Evolutionary conservation across 345 rosid species (phyloP).

Genomic region (Gossypium rotundifolium): DNA sequence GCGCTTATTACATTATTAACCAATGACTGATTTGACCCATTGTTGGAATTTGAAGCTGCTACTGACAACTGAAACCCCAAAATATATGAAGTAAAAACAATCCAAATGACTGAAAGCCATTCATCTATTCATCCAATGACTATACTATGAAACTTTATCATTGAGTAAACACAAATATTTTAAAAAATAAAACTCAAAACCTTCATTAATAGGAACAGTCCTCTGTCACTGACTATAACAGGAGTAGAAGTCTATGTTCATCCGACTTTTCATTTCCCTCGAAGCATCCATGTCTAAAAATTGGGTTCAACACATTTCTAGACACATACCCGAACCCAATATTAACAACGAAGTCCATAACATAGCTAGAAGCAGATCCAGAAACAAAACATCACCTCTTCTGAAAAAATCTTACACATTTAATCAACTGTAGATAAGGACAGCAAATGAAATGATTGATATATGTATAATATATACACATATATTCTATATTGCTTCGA

Average conservation of each 20-base stretch:
- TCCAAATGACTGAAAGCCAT: not conserved
- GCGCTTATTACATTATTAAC: conserved; percentile 4
- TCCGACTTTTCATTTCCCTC: not conserved
- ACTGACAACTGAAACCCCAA: conserved; percentile 12
- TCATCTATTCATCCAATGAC: not conserved
- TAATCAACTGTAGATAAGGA: not conserved
- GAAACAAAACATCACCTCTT: not conserved
- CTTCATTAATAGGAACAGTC: not conserved
- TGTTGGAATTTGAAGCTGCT: conserved; percentile 6
- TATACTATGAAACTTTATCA: not conserved
- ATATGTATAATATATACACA: no score
- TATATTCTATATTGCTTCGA: no score
- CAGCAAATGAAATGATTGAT: no score
- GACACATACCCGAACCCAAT: not conserved
- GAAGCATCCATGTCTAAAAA: not conserved
- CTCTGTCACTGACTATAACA: not conserved
- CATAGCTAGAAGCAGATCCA: not conserved
- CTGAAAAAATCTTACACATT: not conserved
- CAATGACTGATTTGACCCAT: conserved; percentile 11
- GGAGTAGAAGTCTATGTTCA: not conserved
- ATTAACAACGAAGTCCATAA: not conserved
- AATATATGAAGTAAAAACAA: not conserved
- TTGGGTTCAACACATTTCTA: not conserved
- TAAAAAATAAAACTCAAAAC: not conserved
- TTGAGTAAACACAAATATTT: not conserved